Evolutionary conservation across 148 eudicot species (phyloP), one percentile per base, ranked within the genome.

Genomic region (Camellia lanceoleosa): DNA sequence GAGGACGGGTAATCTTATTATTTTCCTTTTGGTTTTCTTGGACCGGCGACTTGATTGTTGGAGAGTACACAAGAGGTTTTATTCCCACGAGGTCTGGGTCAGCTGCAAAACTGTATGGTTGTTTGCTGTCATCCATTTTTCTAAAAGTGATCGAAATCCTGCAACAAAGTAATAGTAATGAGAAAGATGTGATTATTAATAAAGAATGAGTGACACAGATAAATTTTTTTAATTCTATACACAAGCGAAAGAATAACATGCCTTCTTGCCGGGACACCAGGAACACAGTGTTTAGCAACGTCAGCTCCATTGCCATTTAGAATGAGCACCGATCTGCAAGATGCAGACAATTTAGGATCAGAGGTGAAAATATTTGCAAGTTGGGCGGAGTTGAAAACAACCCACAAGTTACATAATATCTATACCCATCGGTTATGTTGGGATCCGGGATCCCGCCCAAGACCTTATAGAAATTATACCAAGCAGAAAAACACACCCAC

Each of bases 141-240:
- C 93, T 80, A 68, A 89, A 90, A 11, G 93, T 90, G 82, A 90
- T 86, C 7, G 93, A 90, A 54, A 89, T 90, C 80, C 93, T 90
- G 79, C 61, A 78, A 62, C 30, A 70, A 18, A 54, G 10, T 23
- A 54, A 77, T 52, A 55, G 9, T 51, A 51, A 51, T 5, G 74
- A 38, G 52, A 30, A 9, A 15, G 62, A 67, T 38, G 23, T 10
- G 3, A 23, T 52, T 66, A 73, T n/a, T 15, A 7, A 47, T 3
- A 11, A 5, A 3, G 1, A 42, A 19, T 23, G 18, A 54, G 15
- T 47, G 60, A 12, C 55, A 43, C 42, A 71, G 14, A 19, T 49
- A 3, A 38, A 78, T 23, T 30, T 18, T 14, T 9, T 42, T 2
- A 5, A 12, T 23, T 30, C 54, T 41, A 42, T 41, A 42, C 20